A percentile compares a stretch with the other conserved stretches of the same genome.
These are phyloP conservation scores for Rugonectria rugulosa DNA, from an alignment of 2,329 filamentous ascomycete genomes.

Conservation along the genomic window DNA sequence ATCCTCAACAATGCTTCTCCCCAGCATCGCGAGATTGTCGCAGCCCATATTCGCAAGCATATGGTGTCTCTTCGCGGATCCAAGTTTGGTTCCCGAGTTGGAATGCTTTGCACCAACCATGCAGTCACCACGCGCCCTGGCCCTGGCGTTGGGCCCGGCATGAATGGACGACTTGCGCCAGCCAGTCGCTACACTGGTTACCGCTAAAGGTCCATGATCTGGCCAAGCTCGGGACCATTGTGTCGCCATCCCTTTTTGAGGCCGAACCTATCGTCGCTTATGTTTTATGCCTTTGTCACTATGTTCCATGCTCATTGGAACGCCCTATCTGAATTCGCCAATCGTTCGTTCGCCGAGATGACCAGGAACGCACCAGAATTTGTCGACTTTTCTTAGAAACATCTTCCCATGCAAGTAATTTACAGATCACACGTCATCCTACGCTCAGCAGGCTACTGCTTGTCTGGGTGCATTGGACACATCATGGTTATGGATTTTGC, in stretches of 20 bases:
- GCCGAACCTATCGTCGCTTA: slow-evolving; percentile 10
- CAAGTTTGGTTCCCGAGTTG: slow-evolving; percentile 97
- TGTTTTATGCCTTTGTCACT: slow-evolving; percentile 36
- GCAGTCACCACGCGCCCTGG: slow-evolving; percentile 88
- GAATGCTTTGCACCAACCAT: slow-evolving; percentile 98
- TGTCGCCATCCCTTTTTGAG: slow-evolving; percentile 7
- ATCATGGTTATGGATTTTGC: slow-evolving; percentile 69
- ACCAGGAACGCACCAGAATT: slow-evolving; percentile 51
- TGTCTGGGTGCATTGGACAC: slow-evolving; percentile 65
- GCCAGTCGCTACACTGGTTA: slow-evolving; percentile 67
- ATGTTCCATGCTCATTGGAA: slow-evolving; percentile 35
- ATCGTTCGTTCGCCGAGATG: slow-evolving; percentile 45
- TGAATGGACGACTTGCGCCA: slow-evolving; percentile 64
- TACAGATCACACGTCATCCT: slow-evolving; percentile 66
- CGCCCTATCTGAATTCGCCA: slow-evolving; percentile 39
- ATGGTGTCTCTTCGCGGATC: slow-evolving; percentile 99
- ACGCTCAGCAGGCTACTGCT: slow-evolving; percentile 59
- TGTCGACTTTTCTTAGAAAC: slow-evolving; percentile 56
- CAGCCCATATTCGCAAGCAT: slow-evolving; percentile 94
- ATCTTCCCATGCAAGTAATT: slow-evolving; percentile 61
- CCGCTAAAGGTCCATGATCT: slow-evolving; percentile 50
- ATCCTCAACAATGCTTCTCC: slow-evolving; percentile 87
- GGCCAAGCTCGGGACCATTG: neutral
- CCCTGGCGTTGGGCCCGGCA: slow-evolving; percentile 75
- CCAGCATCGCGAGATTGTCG: slow-evolving; percentile 92